Percentiles rank a stretch among this genome's conserved stretches.
Evolutionary conservation across 805 yeast species (phyloP).

Genomic region (Teunomyces tritomae): DNA sequence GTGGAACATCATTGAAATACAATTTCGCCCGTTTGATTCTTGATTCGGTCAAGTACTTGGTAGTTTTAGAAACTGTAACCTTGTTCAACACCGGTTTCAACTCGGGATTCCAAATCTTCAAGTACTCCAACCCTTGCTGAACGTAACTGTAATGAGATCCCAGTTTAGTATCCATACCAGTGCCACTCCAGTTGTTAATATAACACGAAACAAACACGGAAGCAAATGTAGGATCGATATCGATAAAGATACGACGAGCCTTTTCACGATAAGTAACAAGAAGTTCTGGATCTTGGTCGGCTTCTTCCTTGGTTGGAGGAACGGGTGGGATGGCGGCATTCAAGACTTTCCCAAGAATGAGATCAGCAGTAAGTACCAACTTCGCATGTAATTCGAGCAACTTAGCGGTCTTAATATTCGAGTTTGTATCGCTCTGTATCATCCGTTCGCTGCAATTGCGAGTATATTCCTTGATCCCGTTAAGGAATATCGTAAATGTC

Average conservation of each 20-base stretch:
- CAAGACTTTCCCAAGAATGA: constrained; percentile 25
- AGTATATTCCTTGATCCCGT: constrained; percentile 28
- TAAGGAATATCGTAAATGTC: constrained; percentile 38
- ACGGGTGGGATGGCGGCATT: constrained; percentile 31
- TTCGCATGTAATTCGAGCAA: constrained; percentile 28
- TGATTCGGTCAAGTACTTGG: constrained; percentile 14
- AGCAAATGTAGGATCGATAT: constrained; percentile 33
- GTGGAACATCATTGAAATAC: neutral
- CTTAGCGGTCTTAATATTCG: constrained; percentile 19
- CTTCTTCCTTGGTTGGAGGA: constrained; percentile 31
- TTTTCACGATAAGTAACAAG: constrained; percentile 15
- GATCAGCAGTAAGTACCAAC: constrained; percentile 23
- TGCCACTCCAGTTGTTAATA: constrained; percentile 24
- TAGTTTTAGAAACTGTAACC: constrained; percentile 8
- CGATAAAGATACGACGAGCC: constrained; percentile 18
- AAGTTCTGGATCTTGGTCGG: constrained; percentile 17
- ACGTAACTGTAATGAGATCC: constrained; percentile 33
- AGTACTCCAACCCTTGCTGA: constrained; percentile 28
- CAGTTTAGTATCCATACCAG: constrained; percentile 17
- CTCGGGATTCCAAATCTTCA: constrained; percentile 36
- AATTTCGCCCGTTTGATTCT: constrained; percentile 10
- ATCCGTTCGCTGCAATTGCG: constrained; percentile 15
- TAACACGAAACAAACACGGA: constrained; percentile 29
- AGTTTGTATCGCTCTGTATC: constrained; percentile 11
- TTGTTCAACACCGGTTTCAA: constrained; percentile 15